Base-by-base conservation (phyloP, 371 early-diverging fungal species). In the Encephalitozoon intestinalis region DNA sequence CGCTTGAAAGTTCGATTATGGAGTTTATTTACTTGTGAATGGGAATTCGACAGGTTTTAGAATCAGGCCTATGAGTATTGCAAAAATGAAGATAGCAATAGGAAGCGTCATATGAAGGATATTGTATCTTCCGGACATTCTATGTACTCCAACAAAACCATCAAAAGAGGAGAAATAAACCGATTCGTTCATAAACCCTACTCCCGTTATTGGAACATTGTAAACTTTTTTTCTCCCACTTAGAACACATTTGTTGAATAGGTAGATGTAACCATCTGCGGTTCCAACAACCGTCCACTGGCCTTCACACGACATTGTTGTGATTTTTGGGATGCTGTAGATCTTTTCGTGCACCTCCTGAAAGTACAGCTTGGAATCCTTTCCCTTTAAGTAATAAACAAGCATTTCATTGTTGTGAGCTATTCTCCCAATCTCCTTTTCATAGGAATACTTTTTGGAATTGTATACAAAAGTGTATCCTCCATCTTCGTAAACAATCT, bases 141-240 rank as follows among this genome's bases (percentile, higher is more conserved):
- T 66, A 18, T 71, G 39, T 11, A 34, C 11, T 21, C 77, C 73
- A 21, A 81, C 44, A 34, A 63, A 34, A 4, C 81, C 81, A 63
- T 69, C 75, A 18, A 78, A 51, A 1, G 74, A 49, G 23, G 68
- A 63, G 40, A 66, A 81, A 31, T 75, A 70, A 50, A 78, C 39
- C n/a, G 66, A 30, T 11, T 58, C 66, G 11, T 46, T 49, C 21
- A 70, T 39, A 53, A 75, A 54, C n/a, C 54, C 65, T 23, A 81
- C 63, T 28, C 75, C 73, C 12, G 81, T 78, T 26, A 81, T 71
- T 2, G 81, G 71, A 8, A 78, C 39, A 9, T 64, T 67, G 40
- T 76, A 64, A 21, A 78, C 64, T 9, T 64, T 75, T 41, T n/a
- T 69, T 46, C 34, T 74, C 15, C 41, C 18, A 39, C 30, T 21